Evolutionary conservation across 768 basidiomycete species (phyloP).

Genomic region (Gloeopeniophorella convolvens): DNA sequence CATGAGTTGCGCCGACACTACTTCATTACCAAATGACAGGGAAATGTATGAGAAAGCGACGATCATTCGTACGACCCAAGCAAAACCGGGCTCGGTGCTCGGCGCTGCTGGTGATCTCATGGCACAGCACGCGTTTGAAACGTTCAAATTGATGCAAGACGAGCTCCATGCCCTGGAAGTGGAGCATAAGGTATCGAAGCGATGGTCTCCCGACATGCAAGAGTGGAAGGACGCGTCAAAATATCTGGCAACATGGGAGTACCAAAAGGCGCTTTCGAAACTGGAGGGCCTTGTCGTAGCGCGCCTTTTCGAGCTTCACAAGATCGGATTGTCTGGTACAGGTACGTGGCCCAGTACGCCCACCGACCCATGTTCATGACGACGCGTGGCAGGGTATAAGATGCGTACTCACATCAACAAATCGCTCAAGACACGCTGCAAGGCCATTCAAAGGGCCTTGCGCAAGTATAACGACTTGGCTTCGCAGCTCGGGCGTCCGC

Average conservation of each 20-base stretch:
- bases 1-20: too few relatives aligned
- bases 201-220: neutral
- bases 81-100: too few relatives aligned
- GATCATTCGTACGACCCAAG: too few relatives aligned
- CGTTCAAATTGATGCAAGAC: neutral
- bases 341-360: neutral
- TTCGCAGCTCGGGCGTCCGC: too few relatives aligned
- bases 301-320: too few relatives aligned
- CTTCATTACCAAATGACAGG: too few relatives aligned
- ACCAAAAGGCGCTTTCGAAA: neutral
- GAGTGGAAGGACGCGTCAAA: neutral
- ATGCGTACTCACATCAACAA: neutral
- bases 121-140: neutral
- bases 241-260: neutral
- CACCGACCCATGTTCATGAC: neutral
- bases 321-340: neutral
- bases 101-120: too few relatives aligned
- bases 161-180: neutral
- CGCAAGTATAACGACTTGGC: neutral
- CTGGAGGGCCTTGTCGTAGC: too few relatives aligned
- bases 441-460: neutral
- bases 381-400: neutral
- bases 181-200: neutral
- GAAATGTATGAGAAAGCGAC: too few relatives aligned
- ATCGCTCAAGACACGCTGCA: neutral